These are phyloP conservation scores for Astraeus odoratus DNA, from an alignment of 768 basidiomycete genomes.

Conservation along the genomic window DNA sequence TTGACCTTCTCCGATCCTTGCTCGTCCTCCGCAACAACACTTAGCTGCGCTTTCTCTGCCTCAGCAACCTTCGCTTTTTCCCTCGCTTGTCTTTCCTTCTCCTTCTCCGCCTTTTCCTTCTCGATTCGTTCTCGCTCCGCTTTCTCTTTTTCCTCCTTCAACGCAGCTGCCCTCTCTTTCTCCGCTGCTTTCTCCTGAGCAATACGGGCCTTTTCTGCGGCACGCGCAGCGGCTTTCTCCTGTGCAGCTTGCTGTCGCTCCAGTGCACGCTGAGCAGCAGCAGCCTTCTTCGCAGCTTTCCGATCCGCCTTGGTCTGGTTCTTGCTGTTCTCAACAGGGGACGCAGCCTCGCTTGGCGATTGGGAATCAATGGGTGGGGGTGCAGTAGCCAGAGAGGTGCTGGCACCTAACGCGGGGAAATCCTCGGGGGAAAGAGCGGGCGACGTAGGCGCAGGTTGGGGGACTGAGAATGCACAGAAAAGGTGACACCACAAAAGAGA, in stretches of 20 bases:
- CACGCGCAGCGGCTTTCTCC: slow-evolving; percentile 48
- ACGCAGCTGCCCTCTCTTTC: slow-evolving; percentile 39
- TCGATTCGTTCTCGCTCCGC: slow-evolving; percentile 30
- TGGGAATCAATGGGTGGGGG: slow-evolving; percentile 19
- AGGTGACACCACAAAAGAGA: slow-evolving; percentile 16
- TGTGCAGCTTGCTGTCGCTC: slow-evolving; percentile 52
- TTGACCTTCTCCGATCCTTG: slow-evolving; percentile 24
- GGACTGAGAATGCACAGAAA: slow-evolving; percentile 25
- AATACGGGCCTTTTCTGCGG: slow-evolving; percentile 47
- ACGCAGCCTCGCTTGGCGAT: slow-evolving; percentile 14
- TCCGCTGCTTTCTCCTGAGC: slow-evolving; percentile 49
- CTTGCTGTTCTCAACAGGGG: slow-evolving; percentile 31
- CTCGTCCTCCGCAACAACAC: slow-evolving; percentile 21
- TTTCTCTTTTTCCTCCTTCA: slow-evolving; percentile 35
- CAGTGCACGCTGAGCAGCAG: slow-evolving; percentile 52
- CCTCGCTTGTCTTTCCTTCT: slow-evolving; percentile 27
- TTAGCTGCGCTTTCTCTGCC: slow-evolving; percentile 22
- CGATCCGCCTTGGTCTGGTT: slow-evolving; percentile 51
- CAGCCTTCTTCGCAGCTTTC: slow-evolving; percentile 60
- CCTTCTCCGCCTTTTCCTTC: slow-evolving; percentile 35
- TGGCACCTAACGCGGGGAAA: slow-evolving; percentile 58
- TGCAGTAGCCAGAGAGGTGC: slow-evolving; percentile 4
- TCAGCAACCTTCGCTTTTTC: slow-evolving; percentile 27
- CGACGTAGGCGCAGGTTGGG: slow-evolving; percentile 31
- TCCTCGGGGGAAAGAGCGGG: slow-evolving; percentile 58